Base-by-base conservation (phyloP, 805 yeast genomes). In the Myxozyma nipponensis region DNA sequence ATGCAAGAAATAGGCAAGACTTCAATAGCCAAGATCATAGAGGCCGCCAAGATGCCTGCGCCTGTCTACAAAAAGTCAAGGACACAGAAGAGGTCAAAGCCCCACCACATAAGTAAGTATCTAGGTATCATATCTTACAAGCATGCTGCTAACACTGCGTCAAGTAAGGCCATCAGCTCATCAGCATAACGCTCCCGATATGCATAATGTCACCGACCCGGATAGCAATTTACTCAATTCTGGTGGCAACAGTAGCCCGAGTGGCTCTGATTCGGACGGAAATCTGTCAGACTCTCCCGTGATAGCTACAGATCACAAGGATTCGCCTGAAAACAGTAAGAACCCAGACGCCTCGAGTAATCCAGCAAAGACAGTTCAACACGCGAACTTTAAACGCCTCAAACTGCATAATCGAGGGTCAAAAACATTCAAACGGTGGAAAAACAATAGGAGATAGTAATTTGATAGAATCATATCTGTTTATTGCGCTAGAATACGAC, bases 71-170 rank as follows among this genome's bases (percentile, higher is more conserved):
- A 25, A 28, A 32, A 42, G 25, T 2, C 37, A 17, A 28, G 18
- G 17, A 54, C 58, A 13, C 56, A 51, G 24, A 54, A 52, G 35
- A 28, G 58, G 35, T 39, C 50, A 4, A 54, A 51, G 18, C 35
- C 57, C 19, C 26, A 38, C 22, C 17, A 13, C 18, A 21, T 24
- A 32, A n/a, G 49, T 46, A 28, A 30, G 47, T 39, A 17, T n/a
- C 6, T 19, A 35, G 19, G 39, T n/a, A n/a, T n/a, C n/a, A n/a
- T n/a, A n/a, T n/a, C 15, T 4, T 21, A 13, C 23, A 13, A 13
- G 22, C 42, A 22, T 15, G 22, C n/a, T 10, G 17, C 22, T 21
- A 15, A 19, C n/a, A 39, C 26, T 39, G 42, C 42, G 42, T 22
- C 42, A 23, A 17, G 32, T 26, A n/a, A n/a, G n/a, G n/a, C n/a